Base-by-base conservation (phyloP, 345 rosid species). In the Pistacia atlantica region DNA sequence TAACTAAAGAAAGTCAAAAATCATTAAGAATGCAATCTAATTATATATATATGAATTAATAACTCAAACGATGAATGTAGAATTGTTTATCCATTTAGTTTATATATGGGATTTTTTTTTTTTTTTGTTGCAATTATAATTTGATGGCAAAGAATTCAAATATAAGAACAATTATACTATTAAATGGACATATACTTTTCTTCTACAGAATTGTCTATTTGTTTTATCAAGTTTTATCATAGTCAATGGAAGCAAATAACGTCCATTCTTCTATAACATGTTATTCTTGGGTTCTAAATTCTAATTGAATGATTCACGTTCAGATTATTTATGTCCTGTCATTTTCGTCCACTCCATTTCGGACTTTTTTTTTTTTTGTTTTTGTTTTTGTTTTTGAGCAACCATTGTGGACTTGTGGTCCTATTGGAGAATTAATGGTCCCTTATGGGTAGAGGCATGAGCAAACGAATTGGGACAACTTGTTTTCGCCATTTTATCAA, bases 301-400 rank as follows among this genome's bases (percentile, higher is more conserved):
- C 51, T 52, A 14, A 67, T 65, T 66, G 67, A 71, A 61, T 52
- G 82, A 74, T 65, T 62, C 54, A 57, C 42, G 57, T 12, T 31
- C 11, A 52, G 61, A 52, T 38, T 38, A 78, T 52, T 65, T 17
- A 57, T 77, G 87, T 80, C 75, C 77, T 49, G 83, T 83, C 82
- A 81, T 73, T 80, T 82, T 85, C 86, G 73, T 52, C 67, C 66
- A 67, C 73, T 71, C 76, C 80, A 55, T 49, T 55, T 11, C 10
- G 31, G 69, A 42, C 83, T 77, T 69, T 68, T 73, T 71, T 68
- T 68, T 70, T 64, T 67, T 76, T 25, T 25, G 0, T 25, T 25
- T 25, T 25, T 25, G 0, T 77, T 69, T 68, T 73, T 71, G 65
- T 68, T 70, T 64, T 71, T 76, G 42, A 38, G 60, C 76, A 73